A percentile compares a stretch with the other conserved stretches of the same genome.
These are phyloP conservation scores for Picea engelmannii DNA, from an alignment of 83 land plant species.

Conservation along the genomic window DNA sequence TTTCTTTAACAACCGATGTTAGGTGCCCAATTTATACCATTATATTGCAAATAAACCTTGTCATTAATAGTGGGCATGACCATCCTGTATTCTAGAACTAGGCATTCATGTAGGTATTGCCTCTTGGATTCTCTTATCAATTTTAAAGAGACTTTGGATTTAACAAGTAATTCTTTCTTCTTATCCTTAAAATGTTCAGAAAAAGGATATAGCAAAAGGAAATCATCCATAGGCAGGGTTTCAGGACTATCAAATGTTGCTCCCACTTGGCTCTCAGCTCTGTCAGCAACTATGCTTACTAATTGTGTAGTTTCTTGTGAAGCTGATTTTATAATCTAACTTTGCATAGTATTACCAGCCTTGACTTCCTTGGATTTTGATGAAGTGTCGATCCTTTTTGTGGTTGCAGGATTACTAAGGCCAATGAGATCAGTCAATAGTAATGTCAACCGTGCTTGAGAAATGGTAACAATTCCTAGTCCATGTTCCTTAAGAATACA, in stretches of 20 bases:
- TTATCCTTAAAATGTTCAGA: conserved; percentile 30
- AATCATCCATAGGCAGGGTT: conserved; percentile 34
- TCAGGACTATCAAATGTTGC: conserved; percentile 24
- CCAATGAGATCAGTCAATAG: conserved; percentile 63
- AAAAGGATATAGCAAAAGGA: conserved; percentile 57
- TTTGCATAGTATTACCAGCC: conserved; percentile 51
- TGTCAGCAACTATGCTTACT: conserved; percentile 51
- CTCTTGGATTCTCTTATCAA: too few relatives aligned
- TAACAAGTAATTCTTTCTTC: conserved; percentile 41
- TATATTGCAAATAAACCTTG: too few relatives aligned
- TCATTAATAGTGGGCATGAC: too few relatives aligned
- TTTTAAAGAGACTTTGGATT: too few relatives aligned
- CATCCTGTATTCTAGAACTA: too few relatives aligned
- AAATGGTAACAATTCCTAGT: conserved; percentile 56
- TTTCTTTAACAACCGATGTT: too few relatives aligned
- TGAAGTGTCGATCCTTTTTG: conserved; percentile 33
- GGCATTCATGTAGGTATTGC: too few relatives aligned
- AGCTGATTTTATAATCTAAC: conserved; percentile 60
- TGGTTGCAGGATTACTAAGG: conserved; percentile 28
- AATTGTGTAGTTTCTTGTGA: conserved; percentile 50
- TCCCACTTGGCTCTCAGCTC: conserved; percentile 29
- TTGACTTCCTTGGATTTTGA: conserved; percentile 61
- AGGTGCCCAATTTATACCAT: too few relatives aligned
- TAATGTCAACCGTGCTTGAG: conserved; percentile 89
- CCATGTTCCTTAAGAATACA: conserved; percentile 81